Percentiles rank a stretch among this genome's conserved stretches.
Evolutionary conservation across 768 basidiomycete genomes (phyloP).

Genomic region (Mycena galericulata): DNA sequence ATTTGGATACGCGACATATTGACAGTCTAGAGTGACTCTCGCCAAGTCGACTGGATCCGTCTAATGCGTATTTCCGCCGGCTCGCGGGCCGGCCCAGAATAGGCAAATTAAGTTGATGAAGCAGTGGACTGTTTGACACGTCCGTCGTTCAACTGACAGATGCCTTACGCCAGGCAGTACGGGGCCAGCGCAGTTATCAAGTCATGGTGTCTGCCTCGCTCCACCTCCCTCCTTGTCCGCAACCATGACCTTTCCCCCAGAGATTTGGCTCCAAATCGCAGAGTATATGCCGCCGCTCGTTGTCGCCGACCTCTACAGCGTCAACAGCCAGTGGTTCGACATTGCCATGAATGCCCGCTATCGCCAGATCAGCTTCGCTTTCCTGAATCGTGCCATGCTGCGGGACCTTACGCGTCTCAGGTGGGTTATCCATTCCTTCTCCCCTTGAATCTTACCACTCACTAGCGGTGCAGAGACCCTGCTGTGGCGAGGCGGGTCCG

Average conservation of each 20-base stretch:
- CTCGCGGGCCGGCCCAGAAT: too few relatives aligned
- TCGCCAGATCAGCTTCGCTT: conserved; percentile 62
- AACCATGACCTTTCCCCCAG: conserved; percentile 42
- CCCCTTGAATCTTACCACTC: conserved; percentile 1
- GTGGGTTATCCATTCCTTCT: conserved; percentile 44
- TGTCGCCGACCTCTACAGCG: conserved; percentile 48
- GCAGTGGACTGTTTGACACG: conserved; percentile 10
- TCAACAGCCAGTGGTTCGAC: conserved; percentile 51
- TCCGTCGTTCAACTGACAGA: conserved; percentile 20
- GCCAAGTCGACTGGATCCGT: too few relatives aligned
- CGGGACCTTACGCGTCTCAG: conserved; percentile 38
- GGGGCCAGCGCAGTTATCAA: neutral
- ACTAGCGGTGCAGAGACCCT: conserved; percentile 52
- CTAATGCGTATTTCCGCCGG: too few relatives aligned
- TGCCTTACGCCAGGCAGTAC: neutral
- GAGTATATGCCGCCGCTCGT: conserved; percentile 47
- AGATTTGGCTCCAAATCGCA: conserved; percentile 53
- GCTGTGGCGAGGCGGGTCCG: conserved; percentile 60
- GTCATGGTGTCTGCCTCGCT: conserved; percentile 24
- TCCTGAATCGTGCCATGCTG: conserved; percentile 58
- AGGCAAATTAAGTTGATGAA: conserved; percentile 16
- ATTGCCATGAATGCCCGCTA: conserved; percentile 59
- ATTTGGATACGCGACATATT: too few relatives aligned
- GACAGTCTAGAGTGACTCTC: too few relatives aligned
- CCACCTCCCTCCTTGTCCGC: conserved; percentile 12